Conservation (phyloP, 106 monocot genomes). For the Dendrobium officinale region DNA sequence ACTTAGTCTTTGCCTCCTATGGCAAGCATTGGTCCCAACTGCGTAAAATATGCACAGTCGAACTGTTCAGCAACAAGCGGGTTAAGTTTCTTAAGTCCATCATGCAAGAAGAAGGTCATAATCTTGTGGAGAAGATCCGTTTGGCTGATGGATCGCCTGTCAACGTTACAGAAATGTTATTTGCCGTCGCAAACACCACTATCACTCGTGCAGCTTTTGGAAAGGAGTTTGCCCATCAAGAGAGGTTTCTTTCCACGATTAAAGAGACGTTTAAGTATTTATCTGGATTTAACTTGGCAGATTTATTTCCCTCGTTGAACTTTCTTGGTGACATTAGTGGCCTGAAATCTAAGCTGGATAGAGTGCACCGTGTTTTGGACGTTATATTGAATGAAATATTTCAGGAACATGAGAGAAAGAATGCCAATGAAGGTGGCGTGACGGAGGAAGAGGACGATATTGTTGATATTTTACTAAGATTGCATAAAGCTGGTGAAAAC, state of each 20-base stretch:
- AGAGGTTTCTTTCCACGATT: not conserved
- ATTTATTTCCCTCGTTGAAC: not conserved
- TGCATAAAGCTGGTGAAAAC: not conserved
- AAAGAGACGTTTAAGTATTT: not conserved
- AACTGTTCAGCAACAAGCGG: constrained; percentile 4
- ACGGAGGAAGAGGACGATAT: not conserved
- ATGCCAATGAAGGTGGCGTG: too few species aligned
- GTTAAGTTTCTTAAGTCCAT: not conserved
- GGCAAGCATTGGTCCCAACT: constrained; percentile 7
- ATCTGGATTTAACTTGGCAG: constrained; percentile 1
- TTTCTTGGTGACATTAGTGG: not conserved
- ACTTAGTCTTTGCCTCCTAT: constrained; percentile 7
- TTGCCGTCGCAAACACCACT: not conserved
- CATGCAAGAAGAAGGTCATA: not conserved
- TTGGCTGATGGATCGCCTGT: not conserved
- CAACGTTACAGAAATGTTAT: not conserved
- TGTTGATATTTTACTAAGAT: constrained; percentile 8
- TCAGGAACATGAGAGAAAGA: not conserved
- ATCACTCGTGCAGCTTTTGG: not conserved
- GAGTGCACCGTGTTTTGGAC: not conserved
- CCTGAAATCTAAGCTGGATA: not conserved
- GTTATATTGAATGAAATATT: not conserved
- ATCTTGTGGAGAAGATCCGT: not conserved
- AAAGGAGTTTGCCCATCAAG: not conserved
- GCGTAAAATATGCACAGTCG: constrained; percentile 3